A percentile compares a stretch with the other conserved stretches of the same genome.
These are phyloP conservation scores for Halocafeteria seosinensis DNA, from an alignment of 108 stramenopile species.

Conservation along the genomic window DNA sequence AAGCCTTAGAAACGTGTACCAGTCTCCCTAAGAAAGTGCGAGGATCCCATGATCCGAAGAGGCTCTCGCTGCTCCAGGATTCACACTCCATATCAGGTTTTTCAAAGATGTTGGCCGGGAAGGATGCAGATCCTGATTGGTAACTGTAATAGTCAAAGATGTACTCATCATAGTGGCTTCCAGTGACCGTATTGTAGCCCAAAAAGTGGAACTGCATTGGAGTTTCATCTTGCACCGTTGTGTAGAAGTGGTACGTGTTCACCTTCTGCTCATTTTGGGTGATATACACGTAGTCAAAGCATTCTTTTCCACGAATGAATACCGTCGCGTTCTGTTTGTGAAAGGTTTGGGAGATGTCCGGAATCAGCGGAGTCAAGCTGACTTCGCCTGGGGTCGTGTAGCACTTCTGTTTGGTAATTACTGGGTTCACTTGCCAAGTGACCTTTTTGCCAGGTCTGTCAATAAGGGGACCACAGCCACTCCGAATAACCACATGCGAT, in stretches of 20 bases:
- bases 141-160: background rate
- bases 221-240: background rate
- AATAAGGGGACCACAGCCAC: too few species aligned
- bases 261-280: background rate
- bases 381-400: too few species aligned
- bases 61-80: background rate
- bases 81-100: background rate
- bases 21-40: background rate
- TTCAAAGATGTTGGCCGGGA: background rate
- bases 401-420: background rate
- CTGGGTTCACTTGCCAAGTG: too few species aligned
- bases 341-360: too few species aligned
- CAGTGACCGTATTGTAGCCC: background rate
- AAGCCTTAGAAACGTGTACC: too few species aligned
- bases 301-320: too few species aligned
- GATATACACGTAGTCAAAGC: too few species aligned
- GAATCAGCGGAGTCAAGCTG: too few species aligned
- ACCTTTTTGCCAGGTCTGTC: too few species aligned
- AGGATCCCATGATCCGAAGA: background rate
- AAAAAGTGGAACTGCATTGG: background rate
- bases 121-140: background rate
- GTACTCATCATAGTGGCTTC: slow-evolving; percentile 4
- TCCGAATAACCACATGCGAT: too few species aligned
- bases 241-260: background rate
- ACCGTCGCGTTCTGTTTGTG: too few species aligned